Conservation (phyloP, 441 rosid species). For the Corymbia calophylla region DNA sequence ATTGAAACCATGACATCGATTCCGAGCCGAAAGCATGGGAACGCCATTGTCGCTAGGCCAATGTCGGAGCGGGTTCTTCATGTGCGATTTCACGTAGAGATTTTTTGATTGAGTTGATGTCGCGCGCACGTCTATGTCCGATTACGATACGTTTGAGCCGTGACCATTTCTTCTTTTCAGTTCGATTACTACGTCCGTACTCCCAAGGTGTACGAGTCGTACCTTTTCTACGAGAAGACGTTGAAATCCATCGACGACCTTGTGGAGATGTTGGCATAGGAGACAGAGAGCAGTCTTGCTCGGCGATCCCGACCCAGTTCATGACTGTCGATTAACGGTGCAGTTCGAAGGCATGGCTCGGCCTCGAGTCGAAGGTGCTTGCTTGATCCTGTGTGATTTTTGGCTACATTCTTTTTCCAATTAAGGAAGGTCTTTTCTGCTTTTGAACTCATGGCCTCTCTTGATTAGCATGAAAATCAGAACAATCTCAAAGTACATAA, state of each 20-base stretch:
- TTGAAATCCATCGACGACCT: slow-evolving; percentile 66
- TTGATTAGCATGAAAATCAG: background rate
- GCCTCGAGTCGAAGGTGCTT: background rate
- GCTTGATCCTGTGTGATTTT: background rate
- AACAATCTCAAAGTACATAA: background rate
- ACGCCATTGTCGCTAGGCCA: no score
- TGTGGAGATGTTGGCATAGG: slow-evolving; percentile 43
- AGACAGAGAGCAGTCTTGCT: background rate
- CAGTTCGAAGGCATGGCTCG: background rate
- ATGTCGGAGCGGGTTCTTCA: background rate
- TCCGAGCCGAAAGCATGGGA: background rate
- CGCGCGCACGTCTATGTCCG: background rate
- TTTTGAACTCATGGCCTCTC: background rate
- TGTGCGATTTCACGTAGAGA: background rate
- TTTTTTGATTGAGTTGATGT: no score
- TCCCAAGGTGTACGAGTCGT: slow-evolving; percentile 86
- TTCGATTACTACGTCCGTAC: slow-evolving; percentile 61
- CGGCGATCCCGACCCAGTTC: background rate
- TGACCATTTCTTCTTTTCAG: slow-evolving; percentile 20
- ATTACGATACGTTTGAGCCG: background rate
- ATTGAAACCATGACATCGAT: background rate
- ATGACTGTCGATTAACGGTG: background rate
- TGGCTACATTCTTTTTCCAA: background rate
- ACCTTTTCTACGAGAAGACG: slow-evolving; percentile 81
- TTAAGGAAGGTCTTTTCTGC: background rate